Conservation (phyloP, 2,329 filamentous ascomycete genomes). For the Pseudocercospora vitis region DNA sequence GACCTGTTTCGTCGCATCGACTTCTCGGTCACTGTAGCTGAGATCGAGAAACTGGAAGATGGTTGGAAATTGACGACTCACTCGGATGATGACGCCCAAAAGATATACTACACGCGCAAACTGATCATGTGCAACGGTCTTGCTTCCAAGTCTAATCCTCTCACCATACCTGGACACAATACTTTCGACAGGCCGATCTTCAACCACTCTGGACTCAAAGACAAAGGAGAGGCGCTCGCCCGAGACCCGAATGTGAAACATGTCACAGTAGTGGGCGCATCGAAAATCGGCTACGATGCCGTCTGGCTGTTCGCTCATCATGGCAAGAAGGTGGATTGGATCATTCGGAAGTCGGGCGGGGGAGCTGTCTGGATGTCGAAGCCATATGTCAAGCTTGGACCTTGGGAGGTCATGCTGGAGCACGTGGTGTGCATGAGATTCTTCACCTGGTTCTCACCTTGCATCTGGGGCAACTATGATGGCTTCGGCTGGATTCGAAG, state of each 20-base stretch:
- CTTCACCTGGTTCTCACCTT: conserved; percentile 72
- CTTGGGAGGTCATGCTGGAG: conserved; percentile 66
- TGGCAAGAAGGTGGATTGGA: conserved; percentile 54
- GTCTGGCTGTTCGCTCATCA: conserved; percentile 57
- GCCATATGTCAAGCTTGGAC: conserved; percentile 58
- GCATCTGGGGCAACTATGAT: conserved; percentile 66
- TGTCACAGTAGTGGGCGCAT: conserved; percentile 58
- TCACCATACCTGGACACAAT: conserved; percentile 50
- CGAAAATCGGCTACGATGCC: conserved; percentile 63
- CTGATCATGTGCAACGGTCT: conserved; percentile 63
- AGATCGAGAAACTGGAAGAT: conserved; percentile 42
- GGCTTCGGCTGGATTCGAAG: conserved; percentile 56
- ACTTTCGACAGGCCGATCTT: conserved; percentile 55
- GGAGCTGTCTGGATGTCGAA: conserved; percentile 61
- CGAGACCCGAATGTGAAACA: conserved; percentile 46
- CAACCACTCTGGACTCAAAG: conserved; percentile 55
- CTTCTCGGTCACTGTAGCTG: conserved; percentile 52
- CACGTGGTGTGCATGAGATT: conserved; percentile 65
- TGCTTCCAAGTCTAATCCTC: conserved; percentile 57
- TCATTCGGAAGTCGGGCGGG: conserved; percentile 56
- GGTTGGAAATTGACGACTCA: conserved; percentile 21
- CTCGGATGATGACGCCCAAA: not conserved
- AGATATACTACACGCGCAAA: conserved; percentile 39
- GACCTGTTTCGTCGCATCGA: conserved; percentile 50
- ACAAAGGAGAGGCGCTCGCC: conserved; percentile 36